Conservation (phyloP, 768 basidiomycete genomes). For the Agrocybe chaxingu region DNA sequence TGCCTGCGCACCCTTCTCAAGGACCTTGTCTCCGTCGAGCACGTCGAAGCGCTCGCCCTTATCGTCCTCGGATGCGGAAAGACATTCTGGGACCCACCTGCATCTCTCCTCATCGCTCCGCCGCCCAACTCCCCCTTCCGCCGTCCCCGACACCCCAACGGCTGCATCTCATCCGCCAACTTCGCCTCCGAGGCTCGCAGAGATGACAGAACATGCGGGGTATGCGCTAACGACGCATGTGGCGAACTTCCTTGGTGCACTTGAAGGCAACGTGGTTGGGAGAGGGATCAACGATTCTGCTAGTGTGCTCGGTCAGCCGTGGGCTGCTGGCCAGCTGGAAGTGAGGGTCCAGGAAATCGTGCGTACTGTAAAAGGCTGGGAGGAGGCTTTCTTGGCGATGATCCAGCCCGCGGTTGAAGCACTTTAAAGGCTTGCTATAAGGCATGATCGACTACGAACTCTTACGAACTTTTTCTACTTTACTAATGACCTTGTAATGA, state of each 20-base stretch:
- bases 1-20: conserved; percentile 16
- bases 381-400: conserved; percentile 3
- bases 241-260: conserved; percentile 8
- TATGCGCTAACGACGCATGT: conserved; percentile 6
- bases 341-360: conserved; percentile 7
- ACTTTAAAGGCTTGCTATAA: background rate
- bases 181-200: too few species aligned
- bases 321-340: conserved; percentile 7
- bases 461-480: too few species aligned
- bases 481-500: too few species aligned
- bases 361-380: conserved; percentile 11
- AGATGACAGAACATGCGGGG: background rate
- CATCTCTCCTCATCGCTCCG: background rate
- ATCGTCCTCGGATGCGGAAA: conserved; percentile 17
- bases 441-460: too few species aligned
- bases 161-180: background rate
- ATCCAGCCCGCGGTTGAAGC: background rate
- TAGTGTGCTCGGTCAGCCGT: conserved; percentile 11
- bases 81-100: conserved; percentile 12
- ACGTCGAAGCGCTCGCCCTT: conserved; percentile 15
- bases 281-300: conserved; percentile 5
- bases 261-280: conserved; percentile 5
- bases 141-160: background rate
- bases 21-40: conserved; percentile 19
- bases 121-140: background rate